Evolutionary conservation across 768 basidiomycete species (phyloP), one percentile per base, ranked within the genome.

Genomic region (Cystofilobasidium capitatum): DNA sequence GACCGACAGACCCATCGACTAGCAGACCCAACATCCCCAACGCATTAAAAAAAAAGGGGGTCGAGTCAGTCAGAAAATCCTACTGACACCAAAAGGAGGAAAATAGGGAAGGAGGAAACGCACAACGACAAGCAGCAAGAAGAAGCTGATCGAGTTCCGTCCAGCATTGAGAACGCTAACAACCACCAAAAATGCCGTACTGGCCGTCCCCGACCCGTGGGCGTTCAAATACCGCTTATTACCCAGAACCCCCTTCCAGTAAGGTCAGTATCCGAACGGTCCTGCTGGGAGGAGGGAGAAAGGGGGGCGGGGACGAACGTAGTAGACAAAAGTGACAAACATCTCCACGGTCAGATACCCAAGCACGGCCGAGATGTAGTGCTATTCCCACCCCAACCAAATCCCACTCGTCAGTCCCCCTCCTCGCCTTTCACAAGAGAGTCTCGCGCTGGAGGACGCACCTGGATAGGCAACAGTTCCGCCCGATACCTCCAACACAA

Each of bases 151-250:
- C 1, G 91, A 76, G 74, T 98, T 98, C 55, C 96, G 80, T 8
- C 88, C 93, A 12, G 96, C 94, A 73, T 97, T 93, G 51, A 98
- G 80, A 69, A 93, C 89, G n/a, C 92, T 88, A 45, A 94, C 91
- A 70, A 98, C 88, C 66, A 97, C 88, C 51, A 99, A 85, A 79
- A 98, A 94, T n/a, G 87, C 83, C 0, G 91, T 85, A 2, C 73
- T 73, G 6, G 67, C 59, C 6, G 74, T 64, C 13, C 77, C 73
- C 26, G 72, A 75, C 6, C 79, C 78, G 62, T 77, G 73, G 33
- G 76, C 75, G 75, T 98, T 98, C 70, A 97, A 84, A 76, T 91
- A 97, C 64, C 64, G 39, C n/a, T 45, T 29, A 17, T 4, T 7
- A 20, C 22, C 26, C 0, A 9, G 35, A 37, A 3, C 14, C 6